Conservation (phyloP, 257 asterid genomes). For the Gardenia jasminoides region DNA sequence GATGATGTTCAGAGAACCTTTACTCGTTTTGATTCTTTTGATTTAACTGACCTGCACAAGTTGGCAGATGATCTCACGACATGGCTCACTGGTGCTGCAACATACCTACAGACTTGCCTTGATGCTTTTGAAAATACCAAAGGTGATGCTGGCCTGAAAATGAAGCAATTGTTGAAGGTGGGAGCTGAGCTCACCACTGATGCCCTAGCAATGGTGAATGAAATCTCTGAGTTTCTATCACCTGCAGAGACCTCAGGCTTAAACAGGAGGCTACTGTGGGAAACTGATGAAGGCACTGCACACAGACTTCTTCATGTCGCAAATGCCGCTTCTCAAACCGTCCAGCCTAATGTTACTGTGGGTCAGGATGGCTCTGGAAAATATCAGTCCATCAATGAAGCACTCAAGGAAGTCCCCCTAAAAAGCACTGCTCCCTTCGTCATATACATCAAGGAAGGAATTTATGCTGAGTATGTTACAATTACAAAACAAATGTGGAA, state of each 20-base stretch:
- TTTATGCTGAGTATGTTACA: slow-evolving; percentile 44
- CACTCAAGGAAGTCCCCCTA: slow-evolving; percentile 34
- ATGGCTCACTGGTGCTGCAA: slow-evolving; percentile 69
- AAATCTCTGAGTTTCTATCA: slow-evolving; percentile 37
- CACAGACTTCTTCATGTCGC: slow-evolving; percentile 39
- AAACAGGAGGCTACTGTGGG: slow-evolving; percentile 31
- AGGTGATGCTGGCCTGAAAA: slow-evolving; percentile 44
- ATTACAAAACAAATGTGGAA: slow-evolving; percentile 40
- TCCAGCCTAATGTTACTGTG: slow-evolving; percentile 42
- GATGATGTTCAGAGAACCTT: too few species aligned
- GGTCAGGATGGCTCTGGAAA: slow-evolving; percentile 70
- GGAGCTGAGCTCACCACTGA: slow-evolving; percentile 52
- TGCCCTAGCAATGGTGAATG: slow-evolving; percentile 53
- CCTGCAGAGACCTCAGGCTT: slow-evolving; percentile 30
- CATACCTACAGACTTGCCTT: slow-evolving; percentile 62
- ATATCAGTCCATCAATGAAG: slow-evolving; percentile 45
- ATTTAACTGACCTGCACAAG: too few species aligned
- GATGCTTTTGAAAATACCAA: slow-evolving; percentile 63
- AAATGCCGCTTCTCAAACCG: not conserved
- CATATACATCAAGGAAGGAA: slow-evolving; percentile 58
- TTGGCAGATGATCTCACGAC: slow-evolving; percentile 66
- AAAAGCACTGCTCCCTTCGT: slow-evolving; percentile 30
- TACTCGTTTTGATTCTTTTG: too few species aligned
- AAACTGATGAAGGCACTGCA: slow-evolving; percentile 12
- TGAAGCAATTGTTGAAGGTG: slow-evolving; percentile 43